Evolutionary conservation across 768 basidiomycete species (phyloP).

Genomic region (Tricholoma terreum): DNA sequence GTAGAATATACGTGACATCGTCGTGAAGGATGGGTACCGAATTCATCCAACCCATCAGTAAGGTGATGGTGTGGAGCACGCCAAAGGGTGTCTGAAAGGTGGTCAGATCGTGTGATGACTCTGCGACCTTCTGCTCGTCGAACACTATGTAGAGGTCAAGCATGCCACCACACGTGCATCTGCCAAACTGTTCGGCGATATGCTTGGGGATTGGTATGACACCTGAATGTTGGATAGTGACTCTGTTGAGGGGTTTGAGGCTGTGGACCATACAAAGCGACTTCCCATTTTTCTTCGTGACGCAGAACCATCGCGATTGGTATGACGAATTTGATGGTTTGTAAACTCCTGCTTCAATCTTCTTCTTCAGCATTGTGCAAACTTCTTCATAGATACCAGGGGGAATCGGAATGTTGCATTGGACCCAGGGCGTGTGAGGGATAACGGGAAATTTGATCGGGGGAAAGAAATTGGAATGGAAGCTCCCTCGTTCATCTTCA

Average conservation of each 20-base stretch:
- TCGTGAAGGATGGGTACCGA: conserved; percentile 37
- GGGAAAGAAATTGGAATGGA: neutral
- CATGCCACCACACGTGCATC: conserved; percentile 21
- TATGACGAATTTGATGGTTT: conserved; percentile 33
- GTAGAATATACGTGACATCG: conserved; percentile 34
- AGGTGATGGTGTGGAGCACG: conserved; percentile 24
- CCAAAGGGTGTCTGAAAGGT: conserved; percentile 39
- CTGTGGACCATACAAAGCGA: conserved; percentile 34
- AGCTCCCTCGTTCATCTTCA: too few relatives aligned
- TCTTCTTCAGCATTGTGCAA: conserved; percentile 16
- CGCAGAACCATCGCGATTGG: conserved; percentile 33
- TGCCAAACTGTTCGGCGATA: conserved; percentile 29
- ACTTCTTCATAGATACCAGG: conserved; percentile 13
- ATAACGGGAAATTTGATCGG: neutral
- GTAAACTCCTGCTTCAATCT: conserved; percentile 31
- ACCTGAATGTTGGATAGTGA: conserved; percentile 36
- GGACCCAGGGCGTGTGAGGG: neutral
- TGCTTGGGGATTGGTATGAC: conserved; percentile 31
- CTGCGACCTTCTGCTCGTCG: conserved; percentile 26
- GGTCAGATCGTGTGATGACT: conserved; percentile 28
- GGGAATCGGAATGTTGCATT: neutral
- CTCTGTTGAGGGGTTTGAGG: conserved; percentile 35
- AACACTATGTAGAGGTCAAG: conserved; percentile 36
- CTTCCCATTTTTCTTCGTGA: conserved; percentile 19
- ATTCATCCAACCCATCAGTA: conserved; percentile 26